Evolutionary conservation across 1,284 basidiomycete genomes (phyloP).

Genomic region (Sparassis latifolia): DNA sequence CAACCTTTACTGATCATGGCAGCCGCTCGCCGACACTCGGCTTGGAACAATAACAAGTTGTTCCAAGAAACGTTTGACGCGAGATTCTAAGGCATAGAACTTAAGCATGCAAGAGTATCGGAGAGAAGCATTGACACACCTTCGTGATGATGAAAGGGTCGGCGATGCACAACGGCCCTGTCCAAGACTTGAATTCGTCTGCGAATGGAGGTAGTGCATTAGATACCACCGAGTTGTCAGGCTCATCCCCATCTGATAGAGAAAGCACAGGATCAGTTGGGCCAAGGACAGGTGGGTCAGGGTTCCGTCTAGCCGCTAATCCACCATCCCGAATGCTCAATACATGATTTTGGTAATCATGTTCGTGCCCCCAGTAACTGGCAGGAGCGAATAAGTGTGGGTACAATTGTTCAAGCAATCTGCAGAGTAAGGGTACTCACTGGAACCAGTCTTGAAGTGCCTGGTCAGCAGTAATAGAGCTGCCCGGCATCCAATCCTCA

Average conservation of each 20-base stretch:
- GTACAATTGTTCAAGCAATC: not conserved
- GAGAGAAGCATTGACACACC: not conserved
- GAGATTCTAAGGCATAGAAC: too few species aligned
- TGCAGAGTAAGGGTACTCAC: conserved; percentile 21
- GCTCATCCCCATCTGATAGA: too few species aligned
- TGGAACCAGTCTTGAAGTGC: conserved; percentile 38
- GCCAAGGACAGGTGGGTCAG: not conserved
- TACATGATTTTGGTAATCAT: conserved; percentile 25
- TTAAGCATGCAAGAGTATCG: too few species aligned
- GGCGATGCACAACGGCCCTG: conserved; percentile 1
- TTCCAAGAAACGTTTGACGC: too few species aligned
- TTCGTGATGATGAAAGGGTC: conserved; percentile 5
- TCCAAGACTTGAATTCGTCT: not conserved
- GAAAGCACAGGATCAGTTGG: too few species aligned
- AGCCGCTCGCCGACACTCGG: too few species aligned
- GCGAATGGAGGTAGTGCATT: not conserved
- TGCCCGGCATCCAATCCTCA: conserved; percentile 19
- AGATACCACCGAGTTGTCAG: not conserved
- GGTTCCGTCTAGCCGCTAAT: not conserved
- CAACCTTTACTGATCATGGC: too few species aligned
- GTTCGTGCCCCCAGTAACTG: conserved; percentile 19
- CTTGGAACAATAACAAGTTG: too few species aligned
- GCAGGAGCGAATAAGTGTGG: not conserved
- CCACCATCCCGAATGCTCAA: conserved; percentile 38
- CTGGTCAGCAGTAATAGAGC: conserved; percentile 19